phyloP scores from a whole-genome alignment of 257 asterid genomes.

The Lycium ferocissimum region DNA sequence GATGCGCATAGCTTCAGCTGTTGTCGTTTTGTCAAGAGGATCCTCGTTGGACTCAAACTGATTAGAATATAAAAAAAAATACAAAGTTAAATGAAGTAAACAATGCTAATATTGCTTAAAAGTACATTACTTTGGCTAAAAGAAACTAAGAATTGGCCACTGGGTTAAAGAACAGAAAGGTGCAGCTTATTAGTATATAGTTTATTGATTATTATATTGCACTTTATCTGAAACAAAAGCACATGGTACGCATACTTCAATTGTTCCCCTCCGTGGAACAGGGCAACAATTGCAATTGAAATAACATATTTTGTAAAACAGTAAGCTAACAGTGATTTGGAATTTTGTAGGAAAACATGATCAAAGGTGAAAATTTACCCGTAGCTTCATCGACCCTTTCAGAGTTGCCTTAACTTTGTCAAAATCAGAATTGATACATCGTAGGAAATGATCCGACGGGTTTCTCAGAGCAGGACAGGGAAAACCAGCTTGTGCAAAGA shows the following conservation, averaged over 20 bases:
- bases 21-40: slow-evolving; percentile 88
- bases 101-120: neutral
- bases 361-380: slow-evolving; percentile 52
- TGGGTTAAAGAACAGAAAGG: no score
- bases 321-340: neutral
- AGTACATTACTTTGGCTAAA: neutral
- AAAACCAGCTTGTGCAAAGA: slow-evolving; percentile 93
- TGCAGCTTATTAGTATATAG: neutral
- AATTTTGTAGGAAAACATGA: neutral
- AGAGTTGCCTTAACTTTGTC: slow-evolving; percentile 99
- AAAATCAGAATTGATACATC: slow-evolving; percentile 90
- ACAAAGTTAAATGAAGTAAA: neutral
- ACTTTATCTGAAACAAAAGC: slow-evolving; percentile 9
- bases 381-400: slow-evolving; percentile 93
- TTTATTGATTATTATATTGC: neutral
- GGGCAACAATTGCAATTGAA: neutral
- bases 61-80: neutral
- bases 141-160: neutral
- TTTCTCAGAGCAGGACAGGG: slow-evolving; percentile 94
- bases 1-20: slow-evolving; percentile 81
- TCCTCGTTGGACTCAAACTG: slow-evolving; percentile 90
- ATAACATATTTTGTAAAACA: neutral
- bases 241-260: neutral
- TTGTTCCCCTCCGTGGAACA: neutral
- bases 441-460: slow-evolving; percentile 94